Evolutionary conservation across 1,139 yeast genomes (phyloP), one percentile per base, ranked within the genome.

Genomic region (Yamadazyma atlantica): DNA sequence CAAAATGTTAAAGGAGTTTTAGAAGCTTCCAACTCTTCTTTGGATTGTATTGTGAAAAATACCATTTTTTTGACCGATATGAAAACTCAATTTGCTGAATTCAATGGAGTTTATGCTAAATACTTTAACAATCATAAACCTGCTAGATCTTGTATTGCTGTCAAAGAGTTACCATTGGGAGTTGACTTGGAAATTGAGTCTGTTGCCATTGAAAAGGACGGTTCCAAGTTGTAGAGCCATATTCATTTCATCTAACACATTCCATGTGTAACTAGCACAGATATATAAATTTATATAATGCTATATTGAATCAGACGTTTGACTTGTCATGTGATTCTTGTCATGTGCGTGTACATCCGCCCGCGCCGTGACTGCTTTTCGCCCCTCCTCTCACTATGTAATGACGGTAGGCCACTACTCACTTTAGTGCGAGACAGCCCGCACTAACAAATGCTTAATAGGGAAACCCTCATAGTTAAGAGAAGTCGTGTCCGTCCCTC

Each of bases 61-160:
- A 88, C 84, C 61, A 77, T 89, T 46, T 90, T 86, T 72, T 78
- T 90, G 64, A 83, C 95, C 41, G 96, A 90, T 64, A 90, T 90
- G 82, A 68, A 72, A 53, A 51, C 62, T 29, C 79, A 84, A 61
- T 90, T 89, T 56, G 85, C 76, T 43, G 84, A 79, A 49, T 86
- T 90, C 72, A 90, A 90, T 67, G 75, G 74, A 49, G 92, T 86
- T 38, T 90, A 89, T 66, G 81, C 78, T 46, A 82, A 85, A 64
- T 85, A 85, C 66, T 89, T 90, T 70, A 72, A 62, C 59, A 74
- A 70, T 41, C 95, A 86, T 72, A 85, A 85, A 66, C 97, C 97
- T 39, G 96, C 97, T 28, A 85, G 97, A 75, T 85, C 96, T 2
- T 88, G 96, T 73, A 95, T 89, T 50, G 96, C 96, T 32, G 97